Conservation (phyloP, 2,329 filamentous ascomycete genomes). For the Diplocarpon rosae region DNA sequence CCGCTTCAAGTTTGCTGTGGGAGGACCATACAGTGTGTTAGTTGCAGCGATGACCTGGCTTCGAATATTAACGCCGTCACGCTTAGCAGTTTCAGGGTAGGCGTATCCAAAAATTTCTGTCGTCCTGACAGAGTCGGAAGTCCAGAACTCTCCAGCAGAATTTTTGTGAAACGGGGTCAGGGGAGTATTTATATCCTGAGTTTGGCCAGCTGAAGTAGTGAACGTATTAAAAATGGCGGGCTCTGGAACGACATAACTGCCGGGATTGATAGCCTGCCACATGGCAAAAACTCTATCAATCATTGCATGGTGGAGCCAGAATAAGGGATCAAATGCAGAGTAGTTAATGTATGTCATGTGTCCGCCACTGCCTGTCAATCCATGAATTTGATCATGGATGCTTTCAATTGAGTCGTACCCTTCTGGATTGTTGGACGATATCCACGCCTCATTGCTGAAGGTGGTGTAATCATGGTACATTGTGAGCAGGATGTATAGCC, state of each 20-base stretch:
- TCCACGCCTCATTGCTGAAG: slow-evolving; percentile 60
- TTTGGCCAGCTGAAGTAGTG: slow-evolving; percentile 15
- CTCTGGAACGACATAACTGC: slow-evolving; percentile 27
- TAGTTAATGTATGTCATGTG: slow-evolving; percentile 34
- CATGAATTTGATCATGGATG: slow-evolving; percentile 53
- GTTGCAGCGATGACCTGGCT: slow-evolving; percentile 52
- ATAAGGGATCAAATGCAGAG: slow-evolving; percentile 36
- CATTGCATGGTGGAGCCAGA: slow-evolving; percentile 44
- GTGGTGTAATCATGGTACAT: slow-evolving; percentile 56
- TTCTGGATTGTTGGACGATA: slow-evolving; percentile 28
- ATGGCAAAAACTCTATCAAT: slow-evolving; percentile 48
- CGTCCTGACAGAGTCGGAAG: slow-evolving; percentile 11
- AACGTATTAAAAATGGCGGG: slow-evolving; percentile 27
- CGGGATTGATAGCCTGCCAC: slow-evolving; percentile 36
- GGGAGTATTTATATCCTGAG: slow-evolving; percentile 27
- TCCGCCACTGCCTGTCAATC: slow-evolving; percentile 45
- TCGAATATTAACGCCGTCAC: slow-evolving; percentile 44
- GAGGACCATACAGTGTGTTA: slow-evolving; percentile 36
- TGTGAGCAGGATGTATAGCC: slow-evolving; percentile 57
- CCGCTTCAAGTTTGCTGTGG: neutral
- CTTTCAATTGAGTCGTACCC: slow-evolving; percentile 54
- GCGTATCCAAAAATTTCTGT: slow-evolving; percentile 20
- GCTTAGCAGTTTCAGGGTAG: slow-evolving; percentile 30
- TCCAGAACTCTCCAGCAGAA: slow-evolving; percentile 37
- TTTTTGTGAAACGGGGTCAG: slow-evolving; percentile 33